Evolutionary conservation across 1,284 basidiomycete genomes (phyloP), one percentile per base, ranked within the genome.

Genomic region (Sphagnurus paluster): DNA sequence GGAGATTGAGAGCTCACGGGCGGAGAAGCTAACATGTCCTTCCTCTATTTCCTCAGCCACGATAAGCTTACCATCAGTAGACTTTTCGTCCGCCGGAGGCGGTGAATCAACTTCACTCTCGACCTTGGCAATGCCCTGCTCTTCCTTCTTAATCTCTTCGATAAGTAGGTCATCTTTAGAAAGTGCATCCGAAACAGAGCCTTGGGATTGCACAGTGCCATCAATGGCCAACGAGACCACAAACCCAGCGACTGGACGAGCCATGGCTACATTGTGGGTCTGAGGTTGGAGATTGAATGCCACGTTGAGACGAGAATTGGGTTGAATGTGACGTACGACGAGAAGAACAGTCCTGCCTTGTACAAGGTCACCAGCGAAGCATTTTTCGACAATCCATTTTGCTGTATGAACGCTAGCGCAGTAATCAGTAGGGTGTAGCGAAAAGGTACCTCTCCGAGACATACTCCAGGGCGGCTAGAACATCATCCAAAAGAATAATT

Each of bases 311-410:
- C 29, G 37, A 34, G n/a, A 40, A 40, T 16, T 47, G 20, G 20
- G 25, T 10, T n/a, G 16, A 30, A 35, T 13, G 16, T 10, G 1
- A 69, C 81, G 57, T 62, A 87, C 85, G 48, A 89, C 84, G 5
- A 92, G 69, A 17, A 92, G 64, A 30, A 91, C 69, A 0, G 89
- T 92, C 36, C 89, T 74, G 4, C 77, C 82, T 33, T 73, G 69
- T 29, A 92, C 67, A 5, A 92, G 69, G 50, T 86, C 80, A 3
- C 88, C 85, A 34, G 68, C 65, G 64, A 93, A 79, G 55, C 87
- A 85, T 42, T 89, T 79, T 14, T 90, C 80, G 9, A 91, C 79
- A 47, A 92, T 84, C 79, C 80, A 90, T 53, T 79, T 79, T 0
- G 87, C 75, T 0, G 88, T 92, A 51, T 86, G 78, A 4, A 82